A percentile compares a stretch with the other conserved stretches of the same genome.
Evolutionary conservation across 208 protist species (phyloP).

Genomic region (Acanthamoeba culbertsoni): DNA sequence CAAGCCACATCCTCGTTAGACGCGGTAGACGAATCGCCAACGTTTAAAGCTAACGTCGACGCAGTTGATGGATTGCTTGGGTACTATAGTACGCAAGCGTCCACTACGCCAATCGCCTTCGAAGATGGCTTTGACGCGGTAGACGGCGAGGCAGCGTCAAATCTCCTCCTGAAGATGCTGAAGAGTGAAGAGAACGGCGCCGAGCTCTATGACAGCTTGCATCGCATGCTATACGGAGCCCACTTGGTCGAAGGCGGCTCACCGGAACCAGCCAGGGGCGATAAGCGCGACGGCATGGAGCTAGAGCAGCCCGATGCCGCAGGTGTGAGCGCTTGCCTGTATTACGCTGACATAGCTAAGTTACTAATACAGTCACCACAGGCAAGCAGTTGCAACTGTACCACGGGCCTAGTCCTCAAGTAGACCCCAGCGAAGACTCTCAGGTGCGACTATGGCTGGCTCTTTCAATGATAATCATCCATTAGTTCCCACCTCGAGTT

Average conservation of each 20-base stretch:
- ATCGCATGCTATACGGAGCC: background rate
- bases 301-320: too few relatives aligned
- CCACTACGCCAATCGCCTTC: background rate
- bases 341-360: too few relatives aligned
- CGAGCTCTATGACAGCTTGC: constrained; percentile 14
- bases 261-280: too few relatives aligned
- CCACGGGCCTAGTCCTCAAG: background rate
- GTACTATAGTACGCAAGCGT: background rate
- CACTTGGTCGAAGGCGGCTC: background rate
- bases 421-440: background rate
- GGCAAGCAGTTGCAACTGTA: background rate
- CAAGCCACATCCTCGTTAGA: background rate
- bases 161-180: background rate
- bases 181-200: constrained; percentile 34
- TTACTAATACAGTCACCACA: background rate
- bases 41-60: too few relatives aligned
- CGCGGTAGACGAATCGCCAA: background rate
- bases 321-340: too few relatives aligned
- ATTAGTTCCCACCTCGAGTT: too few relatives aligned
- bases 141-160: background rate
- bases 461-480: too few relatives aligned
- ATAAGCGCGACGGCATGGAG: background rate
- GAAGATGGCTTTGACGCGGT: background rate
- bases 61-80: background rate
- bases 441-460: too few relatives aligned